These are phyloP conservation scores for Aspergillus ruber DNA, from an alignment of 2,329 filamentous ascomycete genomes.

Conservation along the genomic window DNA sequence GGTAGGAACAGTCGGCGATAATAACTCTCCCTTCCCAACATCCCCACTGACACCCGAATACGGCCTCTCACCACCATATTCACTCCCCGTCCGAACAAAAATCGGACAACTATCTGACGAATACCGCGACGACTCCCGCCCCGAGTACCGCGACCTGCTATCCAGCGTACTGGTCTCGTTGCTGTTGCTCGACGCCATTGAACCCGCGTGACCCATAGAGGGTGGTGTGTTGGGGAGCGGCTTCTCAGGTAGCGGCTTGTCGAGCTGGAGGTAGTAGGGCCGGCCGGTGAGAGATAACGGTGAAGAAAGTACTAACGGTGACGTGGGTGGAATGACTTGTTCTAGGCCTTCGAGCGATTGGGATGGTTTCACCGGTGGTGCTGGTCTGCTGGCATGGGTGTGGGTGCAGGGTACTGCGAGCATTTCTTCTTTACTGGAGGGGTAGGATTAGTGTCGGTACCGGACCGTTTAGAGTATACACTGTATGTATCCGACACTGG, in stretches of 20 bases:
- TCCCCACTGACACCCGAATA: background rate
- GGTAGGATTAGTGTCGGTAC: no score
- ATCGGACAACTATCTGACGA: slow-evolving; percentile 27
- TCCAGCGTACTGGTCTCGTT: slow-evolving; percentile 23
- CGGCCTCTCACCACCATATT: slow-evolving; percentile 19
- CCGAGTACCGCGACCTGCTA: slow-evolving; percentile 14
- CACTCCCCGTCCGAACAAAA: slow-evolving; percentile 23
- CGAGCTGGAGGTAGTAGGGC: slow-evolving; percentile 12
- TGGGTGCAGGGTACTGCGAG: no score
- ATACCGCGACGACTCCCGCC: slow-evolving; percentile 13
- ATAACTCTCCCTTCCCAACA: background rate
- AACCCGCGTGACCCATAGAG: slow-evolving; percentile 14
- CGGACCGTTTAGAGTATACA: no score
- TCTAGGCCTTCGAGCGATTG: slow-evolving; percentile 33
- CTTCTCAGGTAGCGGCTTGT: slow-evolving; percentile 27
- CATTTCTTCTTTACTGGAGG: no score
- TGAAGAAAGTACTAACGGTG: slow-evolving; percentile 5
- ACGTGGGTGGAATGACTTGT: slow-evolving; percentile 27
- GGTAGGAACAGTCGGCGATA: background rate
- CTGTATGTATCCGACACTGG: no score
- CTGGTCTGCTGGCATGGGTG: slow-evolving; percentile 4
- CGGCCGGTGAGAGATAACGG: background rate
- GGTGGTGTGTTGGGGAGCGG: slow-evolving; percentile 15
- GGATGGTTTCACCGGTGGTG: slow-evolving; percentile 28
- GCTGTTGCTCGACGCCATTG: slow-evolving; percentile 24